These are phyloP conservation scores for Suhomyces ambrosiae DNA, from an alignment of 1,139 yeast genomes.

Conservation along the genomic window DNA sequence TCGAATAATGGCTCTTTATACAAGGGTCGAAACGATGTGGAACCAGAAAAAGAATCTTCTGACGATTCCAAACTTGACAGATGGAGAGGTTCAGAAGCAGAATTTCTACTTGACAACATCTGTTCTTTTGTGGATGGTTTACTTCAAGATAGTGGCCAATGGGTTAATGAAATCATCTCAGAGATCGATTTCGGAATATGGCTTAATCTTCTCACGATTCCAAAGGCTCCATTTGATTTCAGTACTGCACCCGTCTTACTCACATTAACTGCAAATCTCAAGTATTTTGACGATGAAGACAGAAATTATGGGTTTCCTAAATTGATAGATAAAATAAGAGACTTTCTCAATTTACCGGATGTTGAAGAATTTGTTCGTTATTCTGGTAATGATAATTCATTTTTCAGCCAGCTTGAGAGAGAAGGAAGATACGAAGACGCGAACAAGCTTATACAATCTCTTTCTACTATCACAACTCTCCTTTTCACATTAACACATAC, in stretches of 20 bases:
- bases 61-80: neutral
- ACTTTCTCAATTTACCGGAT: slow-evolving; percentile 13
- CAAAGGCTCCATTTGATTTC: slow-evolving; percentile 63
- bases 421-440: slow-evolving; percentile 22
- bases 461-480: slow-evolving; percentile 41
- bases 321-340: slow-evolving; percentile 19
- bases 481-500: slow-evolving; percentile 53
- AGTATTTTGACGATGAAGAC: slow-evolving; percentile 57
- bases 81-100: slow-evolving; percentile 11
- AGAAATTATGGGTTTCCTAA: slow-evolving; percentile 51
- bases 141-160: slow-evolving; percentile 49
- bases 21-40: slow-evolving; percentile 11
- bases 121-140: slow-evolving; percentile 49
- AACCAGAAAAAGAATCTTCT: slow-evolving; percentile 16
- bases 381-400: slow-evolving; percentile 17
- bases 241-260: slow-evolving; percentile 56
- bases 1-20: slow-evolving; percentile 48
- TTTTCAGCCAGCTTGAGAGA: slow-evolving; percentile 28
- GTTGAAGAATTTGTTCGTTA: slow-evolving; percentile 17
- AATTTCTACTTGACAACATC: slow-evolving; percentile 45
- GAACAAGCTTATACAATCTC: slow-evolving; percentile 32
- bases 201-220: slow-evolving; percentile 44
- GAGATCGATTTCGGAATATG: slow-evolving; percentile 47
- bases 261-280: slow-evolving; percentile 55
- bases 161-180: slow-evolving; percentile 49